Evolutionary conservation across 306 rosid species (phyloP).

Genomic region (Rosa multiflora): DNA sequence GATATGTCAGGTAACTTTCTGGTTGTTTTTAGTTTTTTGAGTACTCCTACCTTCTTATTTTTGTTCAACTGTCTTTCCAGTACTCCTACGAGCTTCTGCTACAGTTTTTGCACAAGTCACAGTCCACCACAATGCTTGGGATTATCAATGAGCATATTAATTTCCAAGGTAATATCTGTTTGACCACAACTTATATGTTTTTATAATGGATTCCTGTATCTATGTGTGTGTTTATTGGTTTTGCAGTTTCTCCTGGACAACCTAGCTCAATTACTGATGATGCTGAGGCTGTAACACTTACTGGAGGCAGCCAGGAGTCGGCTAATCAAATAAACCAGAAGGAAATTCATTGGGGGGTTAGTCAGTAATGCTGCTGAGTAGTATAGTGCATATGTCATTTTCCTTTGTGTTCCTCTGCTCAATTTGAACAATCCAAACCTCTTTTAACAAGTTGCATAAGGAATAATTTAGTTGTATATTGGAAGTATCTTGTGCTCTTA

Average conservation of each 20-base stretch:
- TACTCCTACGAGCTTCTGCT: conserved; percentile 90
- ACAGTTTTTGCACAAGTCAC: conserved; percentile 77
- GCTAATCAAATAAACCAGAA: conserved; percentile 79
- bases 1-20: conserved; percentile 77
- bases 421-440: background rate
- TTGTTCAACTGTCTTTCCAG: conserved; percentile 44
- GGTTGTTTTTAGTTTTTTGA: conserved; percentile 17
- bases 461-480: background rate
- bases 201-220: background rate
- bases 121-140: conserved; percentile 82
- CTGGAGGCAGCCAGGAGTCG: conserved; percentile 82
- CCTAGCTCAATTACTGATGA: conserved; percentile 87
- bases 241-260: conserved; percentile 82
- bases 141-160: conserved; percentile 84
- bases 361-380: conserved; percentile 28
- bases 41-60: conserved; percentile 10
- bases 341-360: conserved; percentile 97
- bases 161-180: conserved; percentile 73
- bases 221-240: conserved; percentile 11
- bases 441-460: background rate
- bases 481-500: background rate
- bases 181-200: conserved; percentile 5
- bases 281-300: conserved; percentile 78
- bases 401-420: background rate
- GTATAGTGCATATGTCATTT: conserved; percentile 1